Evolutionary conservation across 1,284 basidiomycete species (phyloP), one percentile per base, ranked within the genome.

Genomic region (Cutaneotrichosporon daszewskae): DNA sequence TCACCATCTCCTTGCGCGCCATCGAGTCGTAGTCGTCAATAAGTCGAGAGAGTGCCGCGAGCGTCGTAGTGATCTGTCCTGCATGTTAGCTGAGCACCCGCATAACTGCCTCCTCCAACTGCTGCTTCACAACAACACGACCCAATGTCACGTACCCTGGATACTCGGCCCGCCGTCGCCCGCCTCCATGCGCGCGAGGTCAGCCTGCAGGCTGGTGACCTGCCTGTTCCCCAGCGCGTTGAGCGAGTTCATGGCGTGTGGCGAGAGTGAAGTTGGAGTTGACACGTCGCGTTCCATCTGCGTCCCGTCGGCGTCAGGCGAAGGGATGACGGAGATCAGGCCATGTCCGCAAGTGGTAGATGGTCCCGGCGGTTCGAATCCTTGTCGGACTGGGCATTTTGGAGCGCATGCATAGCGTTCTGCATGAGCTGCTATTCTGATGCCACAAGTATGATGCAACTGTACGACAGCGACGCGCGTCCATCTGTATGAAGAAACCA

Each of bases 1-100:
- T 88, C 41, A 94, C 86, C 61, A 95, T 88, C 69, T 96, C 91
- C 53, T 90, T 79, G 73, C 84, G 86, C 1, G 87, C 87, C 87
- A 96, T 90, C 11, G 86, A 84, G 62, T 95, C 91, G 63, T 94
- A 96, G 63, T 97, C 92, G 58, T 95, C 90, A 53, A 95, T 82
- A 43, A 92, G 88, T 44, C 91, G 76, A 43, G 87, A 82, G 76
- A 96, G 83, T 2, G 88, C 89, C n/a, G 87, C 80, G 16, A 97
- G 75, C 13, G 88, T 90, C 22, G 91, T 90, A 26, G 87, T 87
- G 72, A 96, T 89, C 78, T 95, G 91, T 68, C 90, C 90, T 94
- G 52, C 47, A 36, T 32, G 18, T 29, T 24, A 38, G 24, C 20
- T 38, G 10, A 37, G 9, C 37, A n/a, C 20, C 25, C 20, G 26